These are phyloP conservation scores for Aspergillus avenaceus DNA, from an alignment of 495 filamentous ascomycete genomes.

Conservation along the genomic window DNA sequence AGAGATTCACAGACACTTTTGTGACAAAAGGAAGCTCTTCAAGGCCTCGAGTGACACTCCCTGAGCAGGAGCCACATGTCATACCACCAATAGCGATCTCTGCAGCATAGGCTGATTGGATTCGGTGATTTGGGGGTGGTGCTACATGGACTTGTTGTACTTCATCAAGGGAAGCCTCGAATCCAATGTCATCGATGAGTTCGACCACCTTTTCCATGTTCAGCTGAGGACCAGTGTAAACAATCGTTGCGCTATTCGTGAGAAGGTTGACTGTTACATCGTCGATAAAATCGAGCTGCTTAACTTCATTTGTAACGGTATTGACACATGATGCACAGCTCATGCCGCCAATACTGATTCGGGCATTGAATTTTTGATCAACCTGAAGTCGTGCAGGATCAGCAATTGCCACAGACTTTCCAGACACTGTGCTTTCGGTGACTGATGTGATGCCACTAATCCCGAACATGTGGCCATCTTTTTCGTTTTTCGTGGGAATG, in stretches of 20 bases:
- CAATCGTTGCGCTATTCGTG: slow-evolving; percentile 52
- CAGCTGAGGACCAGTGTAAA: slow-evolving; percentile 37
- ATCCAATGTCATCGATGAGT: slow-evolving; percentile 52
- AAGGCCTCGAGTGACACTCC: slow-evolving; percentile 59
- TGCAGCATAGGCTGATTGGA: slow-evolving; percentile 35
- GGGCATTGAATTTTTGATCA: slow-evolving; percentile 34
- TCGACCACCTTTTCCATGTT: slow-evolving; percentile 42
- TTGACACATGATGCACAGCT: slow-evolving; percentile 61
- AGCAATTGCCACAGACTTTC: background rate
- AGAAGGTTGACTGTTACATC: slow-evolving; percentile 55
- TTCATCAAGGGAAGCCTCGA: slow-evolving; percentile 48
- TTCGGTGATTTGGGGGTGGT: slow-evolving; percentile 17
- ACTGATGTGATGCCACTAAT: background rate
- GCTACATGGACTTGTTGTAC: slow-evolving; percentile 21
- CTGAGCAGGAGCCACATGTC: slow-evolving; percentile 76
- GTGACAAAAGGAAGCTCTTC: slow-evolving; percentile 59
- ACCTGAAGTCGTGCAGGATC: background rate
- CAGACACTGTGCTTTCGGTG: background rate
- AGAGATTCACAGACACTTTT: slow-evolving; percentile 62
- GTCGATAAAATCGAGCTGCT: slow-evolving; percentile 48
- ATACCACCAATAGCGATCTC: slow-evolving; percentile 75
- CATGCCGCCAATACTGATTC: slow-evolving; percentile 57
- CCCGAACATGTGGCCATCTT: background rate
- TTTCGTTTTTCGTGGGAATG: background rate
- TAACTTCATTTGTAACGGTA: slow-evolving; percentile 47